Evolutionary conservation across 2,329 filamentous ascomycete genomes (phyloP), one percentile per base, ranked within the genome.

Genomic region (Moelleriella libera): DNA sequence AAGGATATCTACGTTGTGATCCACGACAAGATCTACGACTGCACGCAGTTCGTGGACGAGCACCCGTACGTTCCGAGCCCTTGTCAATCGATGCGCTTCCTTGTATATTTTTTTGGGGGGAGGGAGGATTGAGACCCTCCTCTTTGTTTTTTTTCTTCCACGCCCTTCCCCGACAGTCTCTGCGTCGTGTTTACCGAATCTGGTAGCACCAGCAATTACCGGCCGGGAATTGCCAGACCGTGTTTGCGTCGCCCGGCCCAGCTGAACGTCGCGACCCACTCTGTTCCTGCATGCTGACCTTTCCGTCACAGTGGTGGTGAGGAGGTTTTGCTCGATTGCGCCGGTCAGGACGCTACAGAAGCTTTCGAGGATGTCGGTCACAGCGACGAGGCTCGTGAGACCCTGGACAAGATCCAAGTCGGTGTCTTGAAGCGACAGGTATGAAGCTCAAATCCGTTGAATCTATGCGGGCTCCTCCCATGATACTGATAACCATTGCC

Each of bases 291-390:
- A 39, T 12, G 40, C 40, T 41, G 41, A 50, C 29, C 44, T 40
- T 48, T 28, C 30, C 48, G 30, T 48, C 45, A 40, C 62, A 97
- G 92, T 60, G 92, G 92, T 74, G 92, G 92, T 72, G 92, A 98
- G 72, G 92, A 98, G 74, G 92, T 98, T 58, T 74, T 98, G 53
- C 83, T 98, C 57, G 92, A 98, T 58, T 89, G 97, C 54, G 92
- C 76, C 61, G 92, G 92, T 57, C 89, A 95, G 72, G 92, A 98
- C 68, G 85, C 86, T 60, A 95, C 90, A 59, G 92, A 97, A 72
- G 90, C 92, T 52, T 98, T 98, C 65, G 92, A 98, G 74, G 92
- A 98, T 69, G 92, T 98, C 61, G 92, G 92, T 63, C 92, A 98
- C 83, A 94, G 86, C 60, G 92, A 98, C 68, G 92, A 98, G 76